A percentile compares a stretch with the other conserved stretches of the same genome.
phyloP scores from a whole-genome alignment of 2,329 filamentous ascomycete genomes.

The Sphaerulina vaccinii region DNA sequence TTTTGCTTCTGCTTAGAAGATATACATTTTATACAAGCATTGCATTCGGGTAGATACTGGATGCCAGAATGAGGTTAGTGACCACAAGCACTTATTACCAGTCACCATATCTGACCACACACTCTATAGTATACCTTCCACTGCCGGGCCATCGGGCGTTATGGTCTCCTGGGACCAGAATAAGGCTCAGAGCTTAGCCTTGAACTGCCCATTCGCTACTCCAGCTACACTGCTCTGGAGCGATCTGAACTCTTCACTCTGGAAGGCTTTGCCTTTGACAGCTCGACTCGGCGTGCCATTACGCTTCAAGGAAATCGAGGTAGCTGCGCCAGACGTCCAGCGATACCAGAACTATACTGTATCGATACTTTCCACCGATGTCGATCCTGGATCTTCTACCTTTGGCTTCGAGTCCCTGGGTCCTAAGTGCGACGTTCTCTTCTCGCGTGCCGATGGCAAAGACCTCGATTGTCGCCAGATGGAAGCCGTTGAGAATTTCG shows the following conservation, averaged over 20 bases:
- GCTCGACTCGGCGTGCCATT: background rate
- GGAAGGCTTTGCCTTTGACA: background rate
- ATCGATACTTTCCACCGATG: background rate
- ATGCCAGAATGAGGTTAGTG: no score
- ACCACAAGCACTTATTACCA: no score
- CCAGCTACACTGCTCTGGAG: background rate
- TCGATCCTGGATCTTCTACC: background rate
- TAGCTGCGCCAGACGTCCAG: background rate
- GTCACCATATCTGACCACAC: no score
- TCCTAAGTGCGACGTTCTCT: background rate
- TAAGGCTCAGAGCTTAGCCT: background rate
- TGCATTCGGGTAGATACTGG: no score
- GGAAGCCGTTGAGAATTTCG: background rate
- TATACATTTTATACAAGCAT: no score
- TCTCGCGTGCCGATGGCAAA: background rate
- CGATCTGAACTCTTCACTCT: background rate
- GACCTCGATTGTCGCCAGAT: background rate
- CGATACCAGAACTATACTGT: background rate
- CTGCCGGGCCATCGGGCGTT: background rate
- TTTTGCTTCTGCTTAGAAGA: no score
- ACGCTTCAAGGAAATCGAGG: background rate
- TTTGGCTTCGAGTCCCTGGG: background rate
- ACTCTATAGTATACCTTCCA: background rate
- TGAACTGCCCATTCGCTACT: background rate
- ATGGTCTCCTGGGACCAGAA: background rate